Conservation (phyloP, 2,329 filamentous ascomycete genomes). For the Waltergamsia citrina region DNA sequence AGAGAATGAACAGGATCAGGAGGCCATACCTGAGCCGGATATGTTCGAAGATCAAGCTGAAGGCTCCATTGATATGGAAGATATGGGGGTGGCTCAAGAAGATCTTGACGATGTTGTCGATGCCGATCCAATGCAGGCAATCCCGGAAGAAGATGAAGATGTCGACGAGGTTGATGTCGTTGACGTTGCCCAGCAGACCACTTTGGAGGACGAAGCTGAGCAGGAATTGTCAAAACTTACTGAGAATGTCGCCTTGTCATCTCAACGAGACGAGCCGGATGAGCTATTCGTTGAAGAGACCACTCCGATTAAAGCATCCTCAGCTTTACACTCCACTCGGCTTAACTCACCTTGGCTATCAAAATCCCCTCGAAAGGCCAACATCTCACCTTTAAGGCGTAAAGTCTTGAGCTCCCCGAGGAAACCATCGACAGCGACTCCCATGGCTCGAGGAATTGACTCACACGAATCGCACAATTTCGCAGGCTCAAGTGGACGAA, state of each 20-base stretch:
- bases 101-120: background rate
- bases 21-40: background rate
- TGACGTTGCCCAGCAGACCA: background rate
- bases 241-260: background rate
- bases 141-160: background rate
- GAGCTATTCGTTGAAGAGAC: background rate
- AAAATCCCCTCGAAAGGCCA: slow-evolving; percentile 23
- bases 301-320: background rate
- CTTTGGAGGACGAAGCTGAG: slow-evolving; percentile 1
- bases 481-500: too few relatives aligned
- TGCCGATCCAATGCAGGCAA: background rate
- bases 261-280: background rate
- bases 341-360: slow-evolving; percentile 11
- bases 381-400: slow-evolving; percentile 4
- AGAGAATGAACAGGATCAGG: background rate
- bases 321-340: slow-evolving; percentile 1
- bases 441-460: background rate
- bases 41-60: too few relatives aligned
- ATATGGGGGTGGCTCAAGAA: too few relatives aligned
- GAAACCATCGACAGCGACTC: slow-evolving; percentile 17
- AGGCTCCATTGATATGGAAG: too few relatives aligned
- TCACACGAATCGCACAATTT: background rate
- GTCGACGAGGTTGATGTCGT: background rate
- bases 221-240: background rate
- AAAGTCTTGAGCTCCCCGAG: background rate